Percentiles rank a stretch among this genome's conserved stretches.
phyloP scores from a whole-genome alignment of 805 yeast genomes.

The Metschnikowia drakensbergensis region DNA sequence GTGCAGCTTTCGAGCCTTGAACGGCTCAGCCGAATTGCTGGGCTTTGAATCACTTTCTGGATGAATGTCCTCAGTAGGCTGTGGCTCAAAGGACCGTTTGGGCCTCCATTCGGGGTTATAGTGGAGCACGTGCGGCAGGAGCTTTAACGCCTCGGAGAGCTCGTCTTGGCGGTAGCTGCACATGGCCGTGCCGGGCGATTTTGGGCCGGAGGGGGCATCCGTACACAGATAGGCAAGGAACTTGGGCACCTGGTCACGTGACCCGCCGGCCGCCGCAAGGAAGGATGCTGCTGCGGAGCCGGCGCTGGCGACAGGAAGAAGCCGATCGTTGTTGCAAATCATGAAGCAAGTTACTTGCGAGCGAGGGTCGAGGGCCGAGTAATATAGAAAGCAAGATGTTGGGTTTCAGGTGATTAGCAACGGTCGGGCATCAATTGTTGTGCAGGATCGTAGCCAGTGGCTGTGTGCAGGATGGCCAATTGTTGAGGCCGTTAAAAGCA shows the following conservation, averaged over 20 bases:
- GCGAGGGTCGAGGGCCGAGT: too few species aligned
- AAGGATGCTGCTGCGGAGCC: background rate
- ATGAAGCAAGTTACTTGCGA: background rate
- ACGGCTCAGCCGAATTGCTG: too few species aligned
- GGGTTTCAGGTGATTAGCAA: too few species aligned
- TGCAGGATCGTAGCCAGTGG: too few species aligned
- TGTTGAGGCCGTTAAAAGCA: too few species aligned
- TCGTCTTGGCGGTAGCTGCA: background rate
- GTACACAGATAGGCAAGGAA: background rate
- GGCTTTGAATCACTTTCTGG: too few species aligned
- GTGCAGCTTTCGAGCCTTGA: too few species aligned
- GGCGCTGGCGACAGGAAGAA: background rate
- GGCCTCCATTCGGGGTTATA: background rate
- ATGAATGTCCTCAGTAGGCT: background rate
- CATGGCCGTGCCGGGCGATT: background rate
- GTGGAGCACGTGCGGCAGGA: slow-evolving; percentile 1
- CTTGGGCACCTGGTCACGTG: background rate
- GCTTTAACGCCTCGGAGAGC: background rate
- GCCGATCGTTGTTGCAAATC: slow-evolving; percentile 3
- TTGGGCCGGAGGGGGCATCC: background rate
- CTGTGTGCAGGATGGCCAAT: too few species aligned
- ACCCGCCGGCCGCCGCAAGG: background rate
- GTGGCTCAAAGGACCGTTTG: background rate
- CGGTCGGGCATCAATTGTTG: too few species aligned
- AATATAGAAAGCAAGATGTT: too few species aligned